Base-by-base conservation (phyloP, 257 asterid genomes). In the Solanum pimpinellifolium region DNA sequence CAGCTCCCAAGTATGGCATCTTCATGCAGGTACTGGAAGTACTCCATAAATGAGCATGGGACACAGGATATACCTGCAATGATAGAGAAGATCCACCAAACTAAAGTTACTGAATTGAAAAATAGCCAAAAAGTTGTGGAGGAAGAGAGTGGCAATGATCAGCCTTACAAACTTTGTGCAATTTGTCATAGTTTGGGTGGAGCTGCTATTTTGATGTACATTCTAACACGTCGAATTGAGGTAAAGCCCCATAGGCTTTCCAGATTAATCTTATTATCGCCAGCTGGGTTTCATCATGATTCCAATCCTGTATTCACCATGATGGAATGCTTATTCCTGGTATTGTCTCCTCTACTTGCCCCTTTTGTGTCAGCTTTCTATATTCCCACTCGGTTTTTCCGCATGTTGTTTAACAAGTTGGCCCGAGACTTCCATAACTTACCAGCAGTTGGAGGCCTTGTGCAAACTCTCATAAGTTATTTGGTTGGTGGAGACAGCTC, bases 181-280 rank as follows among this genome's bases (percentile, higher is more conserved):
- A 89, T 97, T 85, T 94, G 98, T 89, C 99, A 97, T 91, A 97
- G 99, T 92, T 93, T 97, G 37, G 99, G 99, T 35, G 99, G 99
- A 87, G 99, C 99, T 46, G 98, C 94, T 35, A 93, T 96, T 69
- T 74, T 97, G 83, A 97, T 96, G 91, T 96, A 97, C 46, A 83
- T 91, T 20, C 87, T 97, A 78, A 96, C 98, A 21, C 95, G 96
- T 25, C 91, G 92, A 87, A 89, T 97, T 3, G 95, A 92, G 84
- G 96, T 91, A 87, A 96, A 93, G 88, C 98, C 98, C 86, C 99
- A 97, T 56, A 90, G 99, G 81, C 95, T 97, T 49, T 94, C 99
- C 11, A 89, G 99, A 88, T 90, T 96, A 90, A 97, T 96, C 89
- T 93, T 97, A 21, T 93, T 97, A 86, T 97, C 99, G 12, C 99